These are phyloP conservation scores for Hypoxylon sp. DNA, from an alignment of 2,329 filamentous ascomycete genomes.

Conservation along the genomic window DNA sequence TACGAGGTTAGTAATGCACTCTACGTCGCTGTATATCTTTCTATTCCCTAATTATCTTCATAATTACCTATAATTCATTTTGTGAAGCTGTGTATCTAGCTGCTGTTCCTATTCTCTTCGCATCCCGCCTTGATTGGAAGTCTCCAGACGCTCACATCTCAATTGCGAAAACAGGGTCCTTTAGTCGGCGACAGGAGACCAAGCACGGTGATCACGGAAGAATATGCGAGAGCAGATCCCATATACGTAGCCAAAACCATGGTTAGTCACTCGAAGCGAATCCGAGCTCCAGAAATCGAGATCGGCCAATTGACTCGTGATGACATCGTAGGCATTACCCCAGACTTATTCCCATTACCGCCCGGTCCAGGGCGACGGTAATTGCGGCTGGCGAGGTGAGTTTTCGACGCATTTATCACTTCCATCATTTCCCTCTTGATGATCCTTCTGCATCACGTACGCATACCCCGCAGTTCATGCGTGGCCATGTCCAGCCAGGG, in stretches of 20 bases:
- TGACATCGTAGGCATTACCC: conserved; percentile 75
- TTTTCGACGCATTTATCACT: conserved; percentile 45
- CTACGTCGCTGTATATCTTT: conserved; percentile 2
- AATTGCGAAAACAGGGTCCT: conserved; percentile 74
- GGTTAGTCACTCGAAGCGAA: conserved; percentile 66
- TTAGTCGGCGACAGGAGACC: conserved; percentile 84
- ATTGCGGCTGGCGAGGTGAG: conserved; percentile 98
- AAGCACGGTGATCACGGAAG: conserved; percentile 82
- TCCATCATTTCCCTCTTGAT: conserved; percentile 19
- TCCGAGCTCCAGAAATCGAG: conserved; percentile 14
- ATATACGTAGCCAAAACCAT: conserved; percentile 88
- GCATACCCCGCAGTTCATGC: conserved; percentile 47
- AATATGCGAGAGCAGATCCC: conserved; percentile 91
- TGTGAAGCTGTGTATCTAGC: conserved; percentile 30
- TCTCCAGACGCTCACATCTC: conserved; percentile 41
- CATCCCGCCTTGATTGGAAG: conserved; percentile 15
- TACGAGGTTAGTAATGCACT: conserved; percentile 63
- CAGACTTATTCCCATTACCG: conserved; percentile 90
- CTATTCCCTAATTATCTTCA: neutral
- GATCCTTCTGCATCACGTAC: conserved; percentile 38
- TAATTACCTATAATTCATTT: conserved; percentile 1
- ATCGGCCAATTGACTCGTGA: conserved; percentile 43
- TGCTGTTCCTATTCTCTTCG: conserved; percentile 22
- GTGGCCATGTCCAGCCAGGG: conserved; percentile 30
- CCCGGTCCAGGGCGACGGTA: conserved; percentile 90